phyloP scores from a whole-genome alignment of 306 rosid genomes.

The Gastrolobium villosum region DNA sequence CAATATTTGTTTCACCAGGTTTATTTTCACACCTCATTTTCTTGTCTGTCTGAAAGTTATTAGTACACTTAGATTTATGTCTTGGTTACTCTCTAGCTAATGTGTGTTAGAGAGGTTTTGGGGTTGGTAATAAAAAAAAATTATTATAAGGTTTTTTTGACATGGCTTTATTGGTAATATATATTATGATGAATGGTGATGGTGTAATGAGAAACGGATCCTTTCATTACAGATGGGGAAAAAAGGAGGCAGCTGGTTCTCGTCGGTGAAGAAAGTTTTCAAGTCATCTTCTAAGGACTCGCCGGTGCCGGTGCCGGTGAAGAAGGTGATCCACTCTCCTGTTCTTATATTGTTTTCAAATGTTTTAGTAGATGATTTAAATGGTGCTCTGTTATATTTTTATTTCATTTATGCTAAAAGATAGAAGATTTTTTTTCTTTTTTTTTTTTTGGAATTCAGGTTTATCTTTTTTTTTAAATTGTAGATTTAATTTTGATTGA shows the following conservation, averaged over 20 bases:
- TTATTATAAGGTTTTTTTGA: conserved; percentile 25
- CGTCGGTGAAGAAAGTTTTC: conserved; percentile 89
- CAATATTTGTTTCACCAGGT: conserved; percentile 49
- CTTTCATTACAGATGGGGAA: conserved; percentile 69
- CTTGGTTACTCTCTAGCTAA: neutral
- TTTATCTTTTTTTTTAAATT: neutral
- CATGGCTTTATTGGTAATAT: conserved; percentile 38
- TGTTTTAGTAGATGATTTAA: too few species aligned
- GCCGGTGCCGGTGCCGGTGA: conserved; percentile 58
- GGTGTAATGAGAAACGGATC: conserved; percentile 20
- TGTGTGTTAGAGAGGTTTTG: neutral
- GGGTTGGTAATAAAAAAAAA: conserved; percentile 9
- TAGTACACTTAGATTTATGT: neutral
- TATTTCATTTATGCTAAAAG: too few species aligned
- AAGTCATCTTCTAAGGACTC: conserved; percentile 74
- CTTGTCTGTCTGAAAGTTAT: neutral
- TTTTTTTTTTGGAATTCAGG: too few species aligned
- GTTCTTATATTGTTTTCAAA: neutral
- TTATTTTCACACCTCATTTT: conserved; percentile 11
- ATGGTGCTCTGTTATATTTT: too few species aligned
- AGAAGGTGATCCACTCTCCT: conserved; percentile 59
- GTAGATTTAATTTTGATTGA: conserved; percentile 7
- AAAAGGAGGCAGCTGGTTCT: conserved; percentile 90
- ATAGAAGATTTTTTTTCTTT: too few species aligned
- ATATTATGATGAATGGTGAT: conserved; percentile 4